Conservation (phyloP, 306 rosid genomes). For the Dalbergia oliveri region DNA sequence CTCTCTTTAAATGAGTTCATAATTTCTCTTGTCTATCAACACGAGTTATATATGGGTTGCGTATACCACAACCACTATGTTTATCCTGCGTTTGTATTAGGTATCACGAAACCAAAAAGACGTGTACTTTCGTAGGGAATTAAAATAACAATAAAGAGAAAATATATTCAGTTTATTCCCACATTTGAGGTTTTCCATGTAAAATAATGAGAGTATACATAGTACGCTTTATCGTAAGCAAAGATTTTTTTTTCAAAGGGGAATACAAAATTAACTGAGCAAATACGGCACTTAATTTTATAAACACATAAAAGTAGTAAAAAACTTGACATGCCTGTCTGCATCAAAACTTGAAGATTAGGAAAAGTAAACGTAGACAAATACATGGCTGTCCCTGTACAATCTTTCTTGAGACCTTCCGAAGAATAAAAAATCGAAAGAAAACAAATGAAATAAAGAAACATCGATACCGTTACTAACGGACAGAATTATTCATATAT, state of each 20-base stretch:
- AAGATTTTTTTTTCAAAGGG: background rate
- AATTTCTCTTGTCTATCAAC: no score
- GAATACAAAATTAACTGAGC: background rate
- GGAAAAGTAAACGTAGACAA: background rate
- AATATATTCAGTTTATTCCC: no score
- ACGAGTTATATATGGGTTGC: no score
- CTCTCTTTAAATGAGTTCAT: no score
- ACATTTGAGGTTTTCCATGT: no score
- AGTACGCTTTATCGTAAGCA: no score
- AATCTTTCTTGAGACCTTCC: background rate
- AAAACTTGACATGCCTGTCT: background rate
- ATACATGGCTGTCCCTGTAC: conserved; percentile 1
- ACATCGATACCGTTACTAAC: background rate
- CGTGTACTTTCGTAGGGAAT: background rate
- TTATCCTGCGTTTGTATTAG: no score
- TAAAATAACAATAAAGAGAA: background rate
- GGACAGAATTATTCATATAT: background rate
- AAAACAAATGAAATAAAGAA: background rate
- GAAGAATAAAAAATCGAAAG: background rate
- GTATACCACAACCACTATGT: no score
- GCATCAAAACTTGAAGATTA: background rate
- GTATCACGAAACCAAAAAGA: background rate
- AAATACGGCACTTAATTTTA: background rate
- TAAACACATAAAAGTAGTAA: conserved; percentile 11
- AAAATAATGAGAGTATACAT: no score